Percentiles rank a stretch among this genome's conserved stretches.
Evolutionary conservation across 1,284 basidiomycete genomes (phyloP).

Genomic region (Fomitopsis schrenkii): DNA sequence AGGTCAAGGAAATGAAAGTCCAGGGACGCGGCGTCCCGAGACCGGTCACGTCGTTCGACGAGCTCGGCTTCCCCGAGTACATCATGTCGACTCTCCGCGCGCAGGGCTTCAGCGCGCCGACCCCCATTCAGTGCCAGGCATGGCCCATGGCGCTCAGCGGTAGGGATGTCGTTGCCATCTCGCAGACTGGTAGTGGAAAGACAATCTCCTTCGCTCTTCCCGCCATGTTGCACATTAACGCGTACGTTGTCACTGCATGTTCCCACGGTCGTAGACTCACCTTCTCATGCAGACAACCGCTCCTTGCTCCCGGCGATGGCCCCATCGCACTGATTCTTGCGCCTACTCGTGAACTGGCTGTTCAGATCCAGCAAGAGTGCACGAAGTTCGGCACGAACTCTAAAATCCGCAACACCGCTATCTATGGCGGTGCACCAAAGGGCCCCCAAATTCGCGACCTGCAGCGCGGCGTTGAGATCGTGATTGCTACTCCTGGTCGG

Average conservation of each 20-base stretch:
- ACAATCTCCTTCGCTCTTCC: constrained; percentile 98
- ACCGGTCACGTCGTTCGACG: constrained; percentile 90
- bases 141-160: constrained; percentile 98
- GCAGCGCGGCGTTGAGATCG: constrained; percentile 94
- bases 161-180: constrained; percentile 94
- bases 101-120: constrained; percentile 88
- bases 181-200: constrained; percentile 95
- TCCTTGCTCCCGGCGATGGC: constrained; percentile 91
- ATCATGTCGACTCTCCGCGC: constrained; percentile 90
- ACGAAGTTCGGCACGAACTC: constrained; percentile 96
- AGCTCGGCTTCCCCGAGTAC: constrained; percentile 95
- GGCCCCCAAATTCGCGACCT: constrained; percentile 98
- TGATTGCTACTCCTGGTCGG: constrained; percentile 89
- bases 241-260: constrained; percentile 45
- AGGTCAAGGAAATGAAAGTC: constrained; percentile 86
- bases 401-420: constrained; percentile 95
- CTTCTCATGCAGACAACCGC: constrained; percentile 69
- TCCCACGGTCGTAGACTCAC: neutral
- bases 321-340: constrained; percentile 97
- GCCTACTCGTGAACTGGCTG: constrained; percentile 96
- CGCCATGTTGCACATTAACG: constrained; percentile 99
- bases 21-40: constrained; percentile 88
- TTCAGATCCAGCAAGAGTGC: constrained; percentile 98
- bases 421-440: constrained; percentile 98
- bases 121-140: constrained; percentile 96